Evolutionary conservation across 2,329 filamentous ascomycete species (phyloP), one percentile per base, ranked within the genome.

Genomic region (Parasarocladium wereldwijsianum): DNA sequence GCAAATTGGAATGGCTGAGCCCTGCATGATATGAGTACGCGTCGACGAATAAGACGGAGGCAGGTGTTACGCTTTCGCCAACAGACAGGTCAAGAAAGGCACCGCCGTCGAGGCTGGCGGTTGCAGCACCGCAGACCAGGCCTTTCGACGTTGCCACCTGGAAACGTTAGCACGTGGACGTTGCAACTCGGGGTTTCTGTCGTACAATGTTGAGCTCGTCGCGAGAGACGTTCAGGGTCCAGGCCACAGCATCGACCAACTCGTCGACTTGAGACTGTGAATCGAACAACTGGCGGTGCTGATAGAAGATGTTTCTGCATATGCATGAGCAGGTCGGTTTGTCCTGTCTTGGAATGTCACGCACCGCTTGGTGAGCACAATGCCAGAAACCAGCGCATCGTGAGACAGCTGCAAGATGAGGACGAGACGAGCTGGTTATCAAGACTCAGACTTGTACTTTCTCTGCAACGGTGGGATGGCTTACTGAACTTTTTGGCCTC

Each of bases 91-190:
- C 46, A 21, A 55, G 33, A 0, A 40, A 38, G 8, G 55, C 57
- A 1, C 60, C 60, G 35, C 70, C 59, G 6, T 45, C 45, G 19
- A 63, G 56, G 4, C 39, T 45, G 2, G 77, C 48, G 0, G 32
- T 47, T 4, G 80, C 46, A 0, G 62, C 59, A 0, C 83, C 83
- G 6, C 62, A 62, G 1, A 83, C 50, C 1, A 85, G 53, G 0
- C 81, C 82, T 46, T 86, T 90, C 2, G 74, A 71, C 4, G 77
- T 68, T 4, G 82, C 82, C 13, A 74, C 69, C 78, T 82, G 24
- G 2, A 6, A 10, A 10, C 17, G 26, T 50, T 12, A 46, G 40
- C 12, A 9, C 10, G 10, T 13, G 7, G 10, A 13, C 11, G 8
- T 5, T 13, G 9, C 5, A 10, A 17, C 9, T 4, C 13, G 7